Evolutionary conservation across 2,329 filamentous ascomycete genomes (phyloP), one percentile per base, ranked within the genome.

Genomic region (Colletotrichum karsti): DNA sequence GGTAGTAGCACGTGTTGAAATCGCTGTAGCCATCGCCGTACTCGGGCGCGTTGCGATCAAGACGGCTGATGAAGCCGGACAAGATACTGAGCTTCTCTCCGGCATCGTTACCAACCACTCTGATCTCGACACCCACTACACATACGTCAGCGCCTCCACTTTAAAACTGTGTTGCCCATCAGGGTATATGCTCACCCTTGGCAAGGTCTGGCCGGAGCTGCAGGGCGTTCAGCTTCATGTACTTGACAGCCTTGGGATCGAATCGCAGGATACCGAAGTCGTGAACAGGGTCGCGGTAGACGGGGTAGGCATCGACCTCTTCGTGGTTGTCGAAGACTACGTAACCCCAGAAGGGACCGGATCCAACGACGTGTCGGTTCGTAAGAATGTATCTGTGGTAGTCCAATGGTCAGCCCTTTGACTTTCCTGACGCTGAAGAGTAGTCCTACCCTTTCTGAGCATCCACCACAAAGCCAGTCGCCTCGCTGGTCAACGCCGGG

Each of bases 261-360:
- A 99, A 99, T 76, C 96, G 91, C 56, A 99, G 88, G 74, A 99
- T 97, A 70, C 96, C 96, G 75, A 99, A 99, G 80, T 99, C 96
- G 85, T 99, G 96, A 28, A 99, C 95, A 15, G 96, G 97, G 76
- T 99, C 96, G 75, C 96, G 94, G 82, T 99, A 99, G 55, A 99
- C 94, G 8, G 96, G 96, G 77, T 94, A 93, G 53, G 97, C 95
- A 78, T 99, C 96, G 74, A 96, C 96, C 84, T 97, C 88, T 73
- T 99, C 96, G 80, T 99, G 96, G 78, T 99, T 99, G 80, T 99
- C 97, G 79, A 99, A 99, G 73, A 99, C 95, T 78, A 93, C 95
- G 82, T 97, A 98, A 53, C 96, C 96, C 92, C 95, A 98, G 81
- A 99, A 99, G 1, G 96, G 96, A 1, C 96, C 96, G 1, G 96